Evolutionary conservation across 805 yeast species (phyloP).

Genomic region (Metschnikowia borealis): DNA sequence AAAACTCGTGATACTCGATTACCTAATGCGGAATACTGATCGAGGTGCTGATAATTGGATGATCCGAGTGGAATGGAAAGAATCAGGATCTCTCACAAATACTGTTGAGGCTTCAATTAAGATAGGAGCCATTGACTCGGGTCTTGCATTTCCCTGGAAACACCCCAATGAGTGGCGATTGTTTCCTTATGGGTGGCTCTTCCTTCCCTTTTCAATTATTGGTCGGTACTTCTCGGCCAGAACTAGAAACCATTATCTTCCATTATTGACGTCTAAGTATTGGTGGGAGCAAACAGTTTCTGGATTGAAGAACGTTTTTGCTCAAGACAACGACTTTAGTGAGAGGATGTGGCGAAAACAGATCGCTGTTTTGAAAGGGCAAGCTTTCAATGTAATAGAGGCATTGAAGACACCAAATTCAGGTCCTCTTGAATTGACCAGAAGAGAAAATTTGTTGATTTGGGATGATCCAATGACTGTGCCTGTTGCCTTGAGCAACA

Average conservation of each 20-base stretch:
- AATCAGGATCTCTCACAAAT: neutral
- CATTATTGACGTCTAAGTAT: constrained; percentile 51
- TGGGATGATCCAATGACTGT: constrained; percentile 61
- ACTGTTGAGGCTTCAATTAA: constrained; percentile 25
- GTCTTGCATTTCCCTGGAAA: constrained; percentile 75
- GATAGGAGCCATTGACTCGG: constrained; percentile 74
- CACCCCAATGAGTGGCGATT: constrained; percentile 81
- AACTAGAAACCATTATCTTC: constrained; percentile 54
- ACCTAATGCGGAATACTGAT: constrained; percentile 71
- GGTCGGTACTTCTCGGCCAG: constrained; percentile 62
- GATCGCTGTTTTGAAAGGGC: constrained; percentile 70
- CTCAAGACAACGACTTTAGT: constrained; percentile 57
- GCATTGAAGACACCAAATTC: constrained; percentile 52
- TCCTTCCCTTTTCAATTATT: constrained; percentile 56
- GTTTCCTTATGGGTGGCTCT: constrained; percentile 76
- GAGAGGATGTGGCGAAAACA: constrained; percentile 65
- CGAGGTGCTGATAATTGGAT: constrained; percentile 77
- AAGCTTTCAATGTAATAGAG: constrained; percentile 72
- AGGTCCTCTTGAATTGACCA: constrained; percentile 65
- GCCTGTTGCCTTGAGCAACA: constrained; percentile 33
- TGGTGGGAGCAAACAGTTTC: constrained; percentile 70
- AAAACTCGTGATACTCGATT: constrained; percentile 65
- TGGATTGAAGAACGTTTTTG: constrained; percentile 46
- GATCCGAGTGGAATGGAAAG: constrained; percentile 52
- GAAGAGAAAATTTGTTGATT: constrained; percentile 53